Conservation (phyloP, 495 filamentous ascomycete species). For the Paragyromitra xinjiangensis region DNA sequence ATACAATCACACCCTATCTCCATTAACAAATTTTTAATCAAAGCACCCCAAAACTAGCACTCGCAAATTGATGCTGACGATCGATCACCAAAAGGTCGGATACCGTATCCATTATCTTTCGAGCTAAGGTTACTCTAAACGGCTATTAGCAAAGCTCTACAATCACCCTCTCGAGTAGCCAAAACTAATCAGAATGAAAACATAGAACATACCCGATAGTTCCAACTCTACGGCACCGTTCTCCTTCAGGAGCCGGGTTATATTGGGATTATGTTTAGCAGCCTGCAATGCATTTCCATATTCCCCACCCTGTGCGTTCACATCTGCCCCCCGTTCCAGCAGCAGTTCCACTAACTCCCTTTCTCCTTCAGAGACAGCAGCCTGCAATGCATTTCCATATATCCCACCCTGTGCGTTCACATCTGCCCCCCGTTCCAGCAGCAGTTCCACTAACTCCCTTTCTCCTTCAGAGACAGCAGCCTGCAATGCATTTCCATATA, state of each 20-base stretch:
- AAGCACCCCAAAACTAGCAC: neutral
- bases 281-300: neutral
- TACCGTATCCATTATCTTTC: neutral
- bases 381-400: no score
- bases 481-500: no score
- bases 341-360: neutral
- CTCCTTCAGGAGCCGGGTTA: neutral
- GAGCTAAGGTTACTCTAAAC: neutral
- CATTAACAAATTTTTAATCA: neutral
- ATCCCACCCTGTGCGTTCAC: no score
- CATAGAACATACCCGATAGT: neutral
- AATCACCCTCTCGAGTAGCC: no score
- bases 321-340: conserved; percentile 2
- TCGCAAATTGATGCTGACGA: neutral
- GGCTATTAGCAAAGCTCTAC: neutral
- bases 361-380: no score
- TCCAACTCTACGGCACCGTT: neutral
- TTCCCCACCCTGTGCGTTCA: neutral
- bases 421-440: no score
- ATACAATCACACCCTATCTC: neutral
- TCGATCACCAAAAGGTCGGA: neutral
- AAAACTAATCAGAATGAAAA: neutral
- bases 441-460: no score
- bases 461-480: no score
- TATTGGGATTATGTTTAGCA: neutral